Evolutionary conservation across 1,284 basidiomycete genomes (phyloP).

Genomic region (Cutaneotrichosporon sp.): DNA sequence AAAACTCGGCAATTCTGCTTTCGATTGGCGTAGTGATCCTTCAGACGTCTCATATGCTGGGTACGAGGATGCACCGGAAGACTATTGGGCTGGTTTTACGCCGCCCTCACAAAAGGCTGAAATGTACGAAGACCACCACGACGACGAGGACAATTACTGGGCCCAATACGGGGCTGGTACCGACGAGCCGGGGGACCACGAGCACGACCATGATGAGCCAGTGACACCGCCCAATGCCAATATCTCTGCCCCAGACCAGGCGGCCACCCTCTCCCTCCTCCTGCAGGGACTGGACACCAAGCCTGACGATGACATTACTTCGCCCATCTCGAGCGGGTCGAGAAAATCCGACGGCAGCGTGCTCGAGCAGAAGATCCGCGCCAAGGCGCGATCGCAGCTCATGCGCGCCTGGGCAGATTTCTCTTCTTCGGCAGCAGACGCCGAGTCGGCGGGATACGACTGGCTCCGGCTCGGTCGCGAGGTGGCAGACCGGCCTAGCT

Average conservation of each 20-base stretch:
- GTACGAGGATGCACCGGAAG: constrained; percentile 21
- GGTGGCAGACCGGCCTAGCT: constrained; percentile 26
- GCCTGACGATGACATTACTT: neutral
- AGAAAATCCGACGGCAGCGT: constrained; percentile 8
- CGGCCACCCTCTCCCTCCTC: constrained; percentile 17
- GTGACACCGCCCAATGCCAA: constrained; percentile 13
- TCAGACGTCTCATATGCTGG: constrained; percentile 12
- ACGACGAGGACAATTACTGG: constrained; percentile 45
- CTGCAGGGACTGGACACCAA: constrained; percentile 11
- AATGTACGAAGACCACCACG: constrained; percentile 11
- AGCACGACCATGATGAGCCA: constrained; percentile 10
- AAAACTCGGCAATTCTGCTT: constrained; percentile 9
- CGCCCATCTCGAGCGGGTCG: neutral
- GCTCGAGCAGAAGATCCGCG: constrained; percentile 29
- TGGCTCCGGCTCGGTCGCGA: constrained; percentile 38
- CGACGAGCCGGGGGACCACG: neutral
- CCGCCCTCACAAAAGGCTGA: constrained; percentile 17
- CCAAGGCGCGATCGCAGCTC: constrained; percentile 29
- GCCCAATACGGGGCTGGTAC: constrained; percentile 37
- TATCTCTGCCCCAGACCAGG: constrained; percentile 13
- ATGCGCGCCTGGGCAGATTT: constrained; percentile 29
- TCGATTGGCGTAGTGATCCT: constrained; percentile 16
- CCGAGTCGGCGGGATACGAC: constrained; percentile 38
- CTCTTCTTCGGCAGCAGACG: constrained; percentile 12
- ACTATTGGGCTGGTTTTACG: constrained; percentile 40